Conservation (phyloP, 1,139 yeast species). For the Candida glucosophila region DNA sequence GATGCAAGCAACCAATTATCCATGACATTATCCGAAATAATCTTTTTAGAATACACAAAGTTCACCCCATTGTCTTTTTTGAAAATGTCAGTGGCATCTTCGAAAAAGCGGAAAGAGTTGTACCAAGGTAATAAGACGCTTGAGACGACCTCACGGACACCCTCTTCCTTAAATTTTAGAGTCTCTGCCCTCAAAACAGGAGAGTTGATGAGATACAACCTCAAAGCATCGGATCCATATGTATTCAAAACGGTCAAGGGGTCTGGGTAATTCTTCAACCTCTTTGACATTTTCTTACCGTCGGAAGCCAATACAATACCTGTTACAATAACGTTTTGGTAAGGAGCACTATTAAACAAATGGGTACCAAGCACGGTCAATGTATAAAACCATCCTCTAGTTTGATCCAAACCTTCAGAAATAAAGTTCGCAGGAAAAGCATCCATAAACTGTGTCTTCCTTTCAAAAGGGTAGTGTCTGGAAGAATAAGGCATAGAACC, state of each 20-base stretch:
- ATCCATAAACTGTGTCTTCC: slow-evolving; percentile 60
- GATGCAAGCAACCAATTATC: slow-evolving; percentile 96
- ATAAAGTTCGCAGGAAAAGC: slow-evolving; percentile 96
- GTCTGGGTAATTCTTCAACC: slow-evolving; percentile 96
- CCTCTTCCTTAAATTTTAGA: slow-evolving; percentile 94
- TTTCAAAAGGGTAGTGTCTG: slow-evolving; percentile 93
- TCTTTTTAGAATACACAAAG: slow-evolving; percentile 60
- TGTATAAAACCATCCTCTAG: slow-evolving; percentile 99
- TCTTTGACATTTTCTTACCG: slow-evolving; percentile 98
- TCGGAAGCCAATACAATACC: slow-evolving; percentile 97
- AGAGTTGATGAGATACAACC: slow-evolving; percentile 91
- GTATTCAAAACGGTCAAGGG: slow-evolving; percentile 72
- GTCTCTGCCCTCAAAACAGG: slow-evolving; percentile 97
- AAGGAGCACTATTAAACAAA: slow-evolving; percentile 85
- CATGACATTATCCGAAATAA: slow-evolving; percentile 80
- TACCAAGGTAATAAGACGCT: slow-evolving; percentile 97
- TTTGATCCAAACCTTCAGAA: slow-evolving; percentile 97
- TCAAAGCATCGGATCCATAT: slow-evolving; percentile 96
- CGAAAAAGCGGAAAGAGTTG: slow-evolving; percentile 93
- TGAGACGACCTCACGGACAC: slow-evolving; percentile 95
- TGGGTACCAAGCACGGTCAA: slow-evolving; percentile 94
- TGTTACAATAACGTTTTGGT: slow-evolving; percentile 88
- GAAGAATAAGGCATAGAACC: slow-evolving; percentile 99
- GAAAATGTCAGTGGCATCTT: slow-evolving; percentile 82
- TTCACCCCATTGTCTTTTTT: slow-evolving; percentile 67